Percentiles rank a stretch among this genome's conserved stretches.
Conservation (phyloP, 164 flowering plant species). For the Hamamelis virginiana region DNA sequence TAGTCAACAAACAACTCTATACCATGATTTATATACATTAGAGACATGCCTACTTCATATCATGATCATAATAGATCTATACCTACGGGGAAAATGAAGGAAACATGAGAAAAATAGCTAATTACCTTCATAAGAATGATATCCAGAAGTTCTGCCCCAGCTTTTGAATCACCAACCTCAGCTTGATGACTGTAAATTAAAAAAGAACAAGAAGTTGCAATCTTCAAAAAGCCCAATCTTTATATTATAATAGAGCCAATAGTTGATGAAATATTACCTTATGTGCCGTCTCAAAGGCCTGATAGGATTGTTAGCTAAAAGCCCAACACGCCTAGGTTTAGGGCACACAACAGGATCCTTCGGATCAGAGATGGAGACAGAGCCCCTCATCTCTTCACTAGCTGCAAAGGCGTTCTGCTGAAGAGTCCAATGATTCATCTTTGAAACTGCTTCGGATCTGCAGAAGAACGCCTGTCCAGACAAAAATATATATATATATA, state of each 20-base stretch:
- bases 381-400: slow-evolving; percentile 23
- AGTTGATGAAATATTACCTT: slow-evolving; percentile 17
- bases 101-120: not conserved
- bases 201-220: slow-evolving; percentile 1
- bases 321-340: slow-evolving; percentile 42
- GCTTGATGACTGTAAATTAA: slow-evolving; percentile 25
- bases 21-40: not conserved
- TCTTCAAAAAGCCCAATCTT: not conserved
- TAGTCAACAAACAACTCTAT: not conserved
- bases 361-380: slow-evolving; percentile 24
- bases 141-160: slow-evolving; percentile 45
- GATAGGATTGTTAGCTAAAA: slow-evolving; percentile 17
- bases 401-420: slow-evolving; percentile 36
- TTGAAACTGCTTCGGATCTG: not conserved
- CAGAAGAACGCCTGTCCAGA: slow-evolving; percentile 33
- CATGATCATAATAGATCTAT: too few relatives aligned
- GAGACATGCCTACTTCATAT: too few relatives aligned
- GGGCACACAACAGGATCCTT: slow-evolving; percentile 42
- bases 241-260: not conserved
- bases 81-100: too few relatives aligned
- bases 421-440: slow-evolving; percentile 31
- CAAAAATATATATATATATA: not conserved
- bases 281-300: slow-evolving; percentile 32
- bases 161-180: slow-evolving; percentile 32
- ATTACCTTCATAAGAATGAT: slow-evolving; percentile 39